Conservation (phyloP, 1,284 basidiomycete genomes). For the Tetrapyrgos nigripes region DNA sequence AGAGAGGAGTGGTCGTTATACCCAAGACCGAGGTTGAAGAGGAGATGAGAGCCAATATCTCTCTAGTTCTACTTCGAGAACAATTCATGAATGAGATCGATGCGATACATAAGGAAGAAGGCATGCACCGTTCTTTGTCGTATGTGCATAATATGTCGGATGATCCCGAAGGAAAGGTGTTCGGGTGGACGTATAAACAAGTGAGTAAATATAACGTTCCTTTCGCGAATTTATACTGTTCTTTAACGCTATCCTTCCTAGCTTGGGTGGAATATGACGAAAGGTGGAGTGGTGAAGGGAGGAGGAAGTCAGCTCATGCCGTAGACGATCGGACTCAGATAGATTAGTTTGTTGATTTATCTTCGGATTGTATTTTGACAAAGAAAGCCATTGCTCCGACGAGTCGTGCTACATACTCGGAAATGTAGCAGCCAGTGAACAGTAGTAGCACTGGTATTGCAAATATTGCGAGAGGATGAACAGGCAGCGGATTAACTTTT, state of each 20-base stretch:
- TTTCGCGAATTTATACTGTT: conserved; percentile 38
- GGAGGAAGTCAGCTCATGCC: no score
- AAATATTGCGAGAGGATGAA: no score
- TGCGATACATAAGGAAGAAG: background rate
- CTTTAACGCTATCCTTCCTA: conserved; percentile 43
- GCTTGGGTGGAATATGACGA: conserved; percentile 52
- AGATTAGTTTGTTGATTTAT: no score
- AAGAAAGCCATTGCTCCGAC: no score
- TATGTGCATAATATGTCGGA: conserved; percentile 47
- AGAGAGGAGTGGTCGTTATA: conserved; percentile 48
- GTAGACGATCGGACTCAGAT: no score
- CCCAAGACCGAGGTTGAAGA: conserved; percentile 56
- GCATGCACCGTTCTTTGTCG: conserved; percentile 44
- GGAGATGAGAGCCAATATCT: conserved; percentile 55
- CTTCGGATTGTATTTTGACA: no score
- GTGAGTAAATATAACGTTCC: conserved; percentile 53
- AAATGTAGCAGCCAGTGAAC: no score
- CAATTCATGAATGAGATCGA: background rate
- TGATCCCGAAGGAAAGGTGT: conserved; percentile 37
- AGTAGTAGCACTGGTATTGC: no score
- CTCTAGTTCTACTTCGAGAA: conserved; percentile 28
- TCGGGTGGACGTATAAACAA: conserved; percentile 36
- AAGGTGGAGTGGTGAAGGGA: conserved; percentile 36
- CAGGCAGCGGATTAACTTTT: no score
- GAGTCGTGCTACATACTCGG: no score